Percentiles rank a stretch among this genome's conserved stretches.
These are phyloP conservation scores for Salvia miltiorrhiza DNA, from an alignment of 257 asterid species.

Conservation along the genomic window DNA sequence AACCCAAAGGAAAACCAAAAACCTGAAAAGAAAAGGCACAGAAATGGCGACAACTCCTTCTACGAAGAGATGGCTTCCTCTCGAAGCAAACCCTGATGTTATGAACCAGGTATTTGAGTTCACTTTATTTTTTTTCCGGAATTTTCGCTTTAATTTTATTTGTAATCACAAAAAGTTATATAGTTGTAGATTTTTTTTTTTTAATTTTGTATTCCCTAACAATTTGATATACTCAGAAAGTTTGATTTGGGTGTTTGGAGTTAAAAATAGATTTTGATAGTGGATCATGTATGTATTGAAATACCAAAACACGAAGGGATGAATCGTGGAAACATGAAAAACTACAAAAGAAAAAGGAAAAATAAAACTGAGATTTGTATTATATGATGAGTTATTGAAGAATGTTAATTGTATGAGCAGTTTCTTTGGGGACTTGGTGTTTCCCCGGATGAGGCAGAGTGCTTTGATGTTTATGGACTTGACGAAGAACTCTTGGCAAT, in stretches of 20 bases:
- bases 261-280: background rate
- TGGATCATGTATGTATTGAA: slow-evolving; percentile 3
- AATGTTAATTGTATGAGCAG: slow-evolving; percentile 37
- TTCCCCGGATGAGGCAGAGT: slow-evolving; percentile 64
- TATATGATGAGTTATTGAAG: background rate
- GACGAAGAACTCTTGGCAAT: slow-evolving; percentile 87
- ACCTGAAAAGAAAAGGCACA: slow-evolving; percentile 8
- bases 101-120: slow-evolving; percentile 75
- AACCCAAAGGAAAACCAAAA: slow-evolving; percentile 3
- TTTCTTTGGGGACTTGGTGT: slow-evolving; percentile 96
- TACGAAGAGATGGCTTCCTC: slow-evolving; percentile 96
- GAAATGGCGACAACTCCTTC: slow-evolving; percentile 56
- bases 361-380: background rate
- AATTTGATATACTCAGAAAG: background rate
- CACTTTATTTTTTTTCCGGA: background rate
- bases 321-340: background rate
- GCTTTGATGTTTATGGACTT: slow-evolving; percentile 92
- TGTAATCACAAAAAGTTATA: too few species aligned
- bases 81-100: slow-evolving; percentile 94
- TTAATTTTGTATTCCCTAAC: background rate
- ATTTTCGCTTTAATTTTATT: too few species aligned
- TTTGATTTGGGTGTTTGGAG: background rate
- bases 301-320: background rate
- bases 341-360: background rate
- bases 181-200: too few species aligned